Conservation (phyloP, 768 basidiomycete genomes). For the Boletus huronensis region DNA sequence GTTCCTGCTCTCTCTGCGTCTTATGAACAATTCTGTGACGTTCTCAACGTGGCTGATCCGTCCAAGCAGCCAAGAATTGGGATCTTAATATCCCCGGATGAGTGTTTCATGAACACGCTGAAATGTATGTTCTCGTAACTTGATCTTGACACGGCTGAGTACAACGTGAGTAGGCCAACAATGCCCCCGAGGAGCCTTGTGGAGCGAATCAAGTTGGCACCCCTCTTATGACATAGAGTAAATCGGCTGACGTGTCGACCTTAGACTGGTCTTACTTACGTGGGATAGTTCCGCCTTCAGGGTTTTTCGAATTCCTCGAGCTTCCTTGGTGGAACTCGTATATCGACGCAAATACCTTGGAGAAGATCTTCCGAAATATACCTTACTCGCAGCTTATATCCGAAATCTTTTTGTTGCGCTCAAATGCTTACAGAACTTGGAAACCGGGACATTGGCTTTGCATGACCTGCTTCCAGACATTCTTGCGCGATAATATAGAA, state of each 20-base stretch:
- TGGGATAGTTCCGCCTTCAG: conserved; percentile 9
- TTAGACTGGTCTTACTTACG: conserved; percentile 19
- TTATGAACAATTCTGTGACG: conserved; percentile 11
- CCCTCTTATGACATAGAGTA: not conserved
- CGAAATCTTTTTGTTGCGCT: conserved; percentile 2
- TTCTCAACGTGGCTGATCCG: not conserved
- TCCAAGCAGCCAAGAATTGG: not conserved
- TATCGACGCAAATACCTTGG: not conserved
- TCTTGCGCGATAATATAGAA: conserved; percentile 10
- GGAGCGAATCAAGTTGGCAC: conserved; percentile 13
- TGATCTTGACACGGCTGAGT: not conserved
- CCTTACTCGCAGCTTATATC: conserved; percentile 9
- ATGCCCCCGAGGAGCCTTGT: conserved; percentile 2
- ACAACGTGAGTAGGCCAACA: not conserved
- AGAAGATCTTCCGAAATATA: conserved; percentile 1
- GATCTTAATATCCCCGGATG: not conserved
- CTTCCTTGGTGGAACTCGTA: conserved; percentile 17
- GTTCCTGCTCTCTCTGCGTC: not conserved
- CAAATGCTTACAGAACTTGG: conserved; percentile 6
- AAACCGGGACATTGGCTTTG: conserved; percentile 11
- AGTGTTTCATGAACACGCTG: not conserved
- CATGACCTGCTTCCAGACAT: conserved; percentile 6
- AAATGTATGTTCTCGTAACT: conserved; percentile 5
- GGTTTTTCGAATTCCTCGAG: conserved; percentile 9
- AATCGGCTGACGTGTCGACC: not conserved